Evolutionary conservation across 2,329 filamentous ascomycete species (phyloP), one percentile per base, ranked within the genome.

Genomic region (Grosmannia clavigera): DNA sequence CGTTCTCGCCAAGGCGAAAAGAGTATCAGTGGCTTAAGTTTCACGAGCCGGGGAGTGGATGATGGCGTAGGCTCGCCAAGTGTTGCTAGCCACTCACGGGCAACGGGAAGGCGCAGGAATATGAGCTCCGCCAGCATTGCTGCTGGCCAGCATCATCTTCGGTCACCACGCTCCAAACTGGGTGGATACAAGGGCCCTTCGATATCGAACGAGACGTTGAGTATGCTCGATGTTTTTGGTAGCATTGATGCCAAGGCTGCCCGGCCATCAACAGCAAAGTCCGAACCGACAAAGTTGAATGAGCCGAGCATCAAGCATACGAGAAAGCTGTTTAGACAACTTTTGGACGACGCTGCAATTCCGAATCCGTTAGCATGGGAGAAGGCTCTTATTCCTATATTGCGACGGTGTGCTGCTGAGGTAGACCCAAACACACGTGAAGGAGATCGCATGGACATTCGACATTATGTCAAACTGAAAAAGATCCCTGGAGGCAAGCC

Each of bases 391-490:
- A 81, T 96, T 57, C 94, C 94, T 0, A 95, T 99, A 58, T 79
- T 99, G 25, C 78, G 96, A 27, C 88, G 88, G 66, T 94, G 92
- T 64, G 95, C 92, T 0, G 91, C 96, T 65, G 94, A 97, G 68
- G 92, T 99, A 3, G 88, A 95, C 64, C 94, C 94, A 1, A 89
- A 97, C 70, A 89, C 96, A 53, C 87, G 91, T 60, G 82, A 84
- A 60, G 92, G 91, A 33, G 94, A 99, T 70, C 89, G 94, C 69
- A 97, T 99, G 79, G 94, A 99, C 70, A 94, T 99, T 62, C 83
- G 94, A 3, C 92, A 97, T 70, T 99, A 96, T 68, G 90, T 99
- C 64, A 99, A 99, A 70, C 75, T 99, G 35, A 99, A 99, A 71
- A 95, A 95, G 70, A 94, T 99, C 14, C 89, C 92, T 0, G 92